These are phyloP conservation scores for Ascochyta viciae-villosae DNA, from an alignment of 2,329 filamentous ascomycete genomes.

Conservation along the genomic window DNA sequence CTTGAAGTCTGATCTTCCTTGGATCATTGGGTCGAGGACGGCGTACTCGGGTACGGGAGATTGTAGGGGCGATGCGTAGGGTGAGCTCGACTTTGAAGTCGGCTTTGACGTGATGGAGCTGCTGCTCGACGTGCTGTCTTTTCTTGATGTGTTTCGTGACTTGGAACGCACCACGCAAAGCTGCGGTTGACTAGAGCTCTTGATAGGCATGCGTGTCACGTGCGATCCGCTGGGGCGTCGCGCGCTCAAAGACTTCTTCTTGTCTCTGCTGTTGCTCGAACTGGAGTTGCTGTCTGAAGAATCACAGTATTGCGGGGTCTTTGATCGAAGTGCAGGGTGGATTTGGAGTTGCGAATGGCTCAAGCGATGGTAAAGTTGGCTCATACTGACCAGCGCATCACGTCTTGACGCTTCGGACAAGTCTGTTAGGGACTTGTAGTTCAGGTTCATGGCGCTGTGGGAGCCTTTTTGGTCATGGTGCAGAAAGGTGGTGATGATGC, in stretches of 20 bases:
- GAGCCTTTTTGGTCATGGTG: constrained; percentile 41
- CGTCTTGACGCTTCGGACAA: constrained; percentile 55
- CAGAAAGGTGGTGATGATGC: constrained; percentile 55
- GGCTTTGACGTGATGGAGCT: constrained; percentile 28
- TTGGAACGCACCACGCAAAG: constrained; percentile 48
- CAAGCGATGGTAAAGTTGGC: constrained; percentile 49
- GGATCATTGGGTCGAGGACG: constrained; percentile 30
- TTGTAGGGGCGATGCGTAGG: constrained; percentile 30
- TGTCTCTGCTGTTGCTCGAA: constrained; percentile 33
- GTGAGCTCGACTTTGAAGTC: constrained; percentile 26
- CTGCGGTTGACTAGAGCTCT: constrained; percentile 43
- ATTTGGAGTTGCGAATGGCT: constrained; percentile 47
- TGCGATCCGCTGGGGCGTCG: constrained; percentile 34
- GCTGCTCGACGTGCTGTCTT: constrained; percentile 34
- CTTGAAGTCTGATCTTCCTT: constrained; percentile 4
- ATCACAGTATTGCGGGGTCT: constrained; percentile 10
- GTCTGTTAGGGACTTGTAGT: constrained; percentile 54
- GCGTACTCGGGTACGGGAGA: constrained; percentile 38
- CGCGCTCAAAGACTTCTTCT: constrained; percentile 30
- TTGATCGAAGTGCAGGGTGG: constrained; percentile 23
- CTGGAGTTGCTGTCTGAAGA: constrained; percentile 16
- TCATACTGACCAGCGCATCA: constrained; percentile 54
- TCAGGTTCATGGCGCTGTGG: constrained; percentile 44
- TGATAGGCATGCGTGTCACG: constrained; percentile 42
- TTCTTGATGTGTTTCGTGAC: constrained; percentile 18